Conservation (phyloP, 1,284 basidiomycete species). For the Thelephora terrestris region DNA sequence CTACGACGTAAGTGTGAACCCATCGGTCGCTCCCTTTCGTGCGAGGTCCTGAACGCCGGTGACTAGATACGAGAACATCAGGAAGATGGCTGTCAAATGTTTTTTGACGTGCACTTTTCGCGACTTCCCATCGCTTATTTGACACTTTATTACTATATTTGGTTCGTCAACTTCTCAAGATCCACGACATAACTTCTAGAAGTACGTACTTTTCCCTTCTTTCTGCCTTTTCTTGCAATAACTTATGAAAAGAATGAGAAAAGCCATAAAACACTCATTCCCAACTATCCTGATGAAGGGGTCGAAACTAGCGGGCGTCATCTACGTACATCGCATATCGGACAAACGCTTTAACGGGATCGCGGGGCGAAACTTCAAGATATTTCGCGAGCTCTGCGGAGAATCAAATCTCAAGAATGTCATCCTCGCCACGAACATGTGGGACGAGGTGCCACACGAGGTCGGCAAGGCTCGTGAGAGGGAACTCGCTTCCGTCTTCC, state of each 20-base stretch:
- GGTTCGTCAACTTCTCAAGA: too few relatives aligned
- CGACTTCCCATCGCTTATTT: too few relatives aligned
- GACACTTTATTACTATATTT: too few relatives aligned
- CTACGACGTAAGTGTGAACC: constrained; percentile 19
- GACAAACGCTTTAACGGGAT: constrained; percentile 39
- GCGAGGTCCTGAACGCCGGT: not conserved
- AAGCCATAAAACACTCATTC: too few relatives aligned
- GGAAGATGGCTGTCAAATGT: too few relatives aligned
- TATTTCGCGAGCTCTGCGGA: constrained; percentile 40
- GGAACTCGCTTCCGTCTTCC: constrained; percentile 11
- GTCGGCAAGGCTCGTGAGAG: constrained; percentile 6
- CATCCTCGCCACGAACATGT: constrained; percentile 41
- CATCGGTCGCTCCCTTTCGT: not conserved
- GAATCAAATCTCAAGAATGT: constrained; percentile 35
- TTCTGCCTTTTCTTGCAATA: too few relatives aligned
- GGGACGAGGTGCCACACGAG: constrained; percentile 27
- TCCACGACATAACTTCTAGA: too few relatives aligned
- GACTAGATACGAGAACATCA: constrained; percentile 27
- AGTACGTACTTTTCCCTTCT: too few relatives aligned
- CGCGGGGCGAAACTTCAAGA: constrained; percentile 35
- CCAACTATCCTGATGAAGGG: too few relatives aligned
- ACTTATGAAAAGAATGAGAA: too few relatives aligned
- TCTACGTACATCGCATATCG: constrained; percentile 44
- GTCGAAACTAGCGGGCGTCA: constrained; percentile 33
- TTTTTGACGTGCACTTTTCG: too few relatives aligned